These are phyloP conservation scores for Eucalyptus cloeziana DNA, from an alignment of 345 rosid species.

Conservation along the genomic window DNA sequence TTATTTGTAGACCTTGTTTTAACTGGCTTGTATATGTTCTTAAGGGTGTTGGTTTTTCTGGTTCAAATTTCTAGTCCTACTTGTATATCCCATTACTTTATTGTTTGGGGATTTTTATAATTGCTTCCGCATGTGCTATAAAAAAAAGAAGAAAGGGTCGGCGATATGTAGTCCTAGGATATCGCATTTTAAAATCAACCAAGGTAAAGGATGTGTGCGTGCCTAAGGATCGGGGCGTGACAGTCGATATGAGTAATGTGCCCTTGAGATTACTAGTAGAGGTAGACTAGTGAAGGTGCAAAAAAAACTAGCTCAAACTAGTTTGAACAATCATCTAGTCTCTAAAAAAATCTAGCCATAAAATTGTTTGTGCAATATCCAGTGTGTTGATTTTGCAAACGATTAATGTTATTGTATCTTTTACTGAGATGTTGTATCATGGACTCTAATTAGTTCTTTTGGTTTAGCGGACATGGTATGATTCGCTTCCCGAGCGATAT, in stretches of 20 bases:
- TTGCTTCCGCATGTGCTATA: no score
- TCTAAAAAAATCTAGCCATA: background rate
- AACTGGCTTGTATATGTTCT: no score
- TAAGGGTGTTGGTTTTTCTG: no score
- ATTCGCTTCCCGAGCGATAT: rapidly evolving
- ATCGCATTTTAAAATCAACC: no score
- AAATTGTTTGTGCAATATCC: background rate
- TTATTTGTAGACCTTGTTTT: no score
- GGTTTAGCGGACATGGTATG: rapidly evolving
- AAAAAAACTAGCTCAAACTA: background rate
- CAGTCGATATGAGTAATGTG: rapidly evolving
- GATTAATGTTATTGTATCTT: background rate
- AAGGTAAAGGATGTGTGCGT: no score
- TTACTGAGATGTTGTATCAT: rapidly evolving
- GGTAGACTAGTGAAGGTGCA: background rate
- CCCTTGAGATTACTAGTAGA: background rate
- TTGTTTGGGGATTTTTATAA: no score
- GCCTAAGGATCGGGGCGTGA: no score
- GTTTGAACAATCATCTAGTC: background rate
- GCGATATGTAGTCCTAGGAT: no score
- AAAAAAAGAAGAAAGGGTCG: no score
- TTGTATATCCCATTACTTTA: no score
- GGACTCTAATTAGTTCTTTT: background rate
- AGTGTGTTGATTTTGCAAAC: background rate
- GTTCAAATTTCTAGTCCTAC: no score